Evolutionary conservation across 768 basidiomycete genomes (phyloP).

Genomic region (Amanita rubescens): DNA sequence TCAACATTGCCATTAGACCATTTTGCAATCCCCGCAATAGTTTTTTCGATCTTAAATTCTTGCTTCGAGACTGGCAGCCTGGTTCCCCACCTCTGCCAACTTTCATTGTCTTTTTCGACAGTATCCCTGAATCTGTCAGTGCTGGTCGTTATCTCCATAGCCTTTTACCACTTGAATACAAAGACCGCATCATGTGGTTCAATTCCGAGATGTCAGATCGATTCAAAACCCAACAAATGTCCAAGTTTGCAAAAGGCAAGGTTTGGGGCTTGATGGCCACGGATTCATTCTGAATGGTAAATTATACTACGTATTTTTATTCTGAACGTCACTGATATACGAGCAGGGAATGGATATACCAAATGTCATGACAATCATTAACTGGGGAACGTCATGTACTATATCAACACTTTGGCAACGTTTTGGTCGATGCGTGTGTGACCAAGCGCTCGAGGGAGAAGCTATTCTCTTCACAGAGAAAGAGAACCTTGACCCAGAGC

Average conservation of each 20-base stretch:
- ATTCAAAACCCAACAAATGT: constrained; percentile 4
- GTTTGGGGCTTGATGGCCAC: constrained; percentile 11
- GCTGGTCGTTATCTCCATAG: background rate
- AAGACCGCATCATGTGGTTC: constrained; percentile 11
- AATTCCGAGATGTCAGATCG: constrained; percentile 12
- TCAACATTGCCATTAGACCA: background rate
- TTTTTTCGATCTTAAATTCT: background rate
- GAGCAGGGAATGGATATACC: background rate
- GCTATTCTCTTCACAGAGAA: background rate
- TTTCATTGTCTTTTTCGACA: background rate
- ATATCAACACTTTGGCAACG: background rate
- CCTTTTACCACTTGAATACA: background rate
- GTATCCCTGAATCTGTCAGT: background rate
- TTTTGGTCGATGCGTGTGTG: background rate
- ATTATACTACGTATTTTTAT: background rate
- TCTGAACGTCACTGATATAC: background rate
- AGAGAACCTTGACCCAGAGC: background rate
- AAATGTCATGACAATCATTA: background rate
- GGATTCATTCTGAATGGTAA: constrained; percentile 13
- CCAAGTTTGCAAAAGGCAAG: constrained; percentile 2
- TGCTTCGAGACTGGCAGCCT: background rate
- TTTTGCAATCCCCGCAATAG: background rate
- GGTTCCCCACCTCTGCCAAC: background rate
- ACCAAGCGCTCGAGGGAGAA: background rate
- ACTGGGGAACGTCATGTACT: background rate